Percentiles rank a stretch among this genome's conserved stretches.
Evolutionary conservation across 169 alveolate genomes (phyloP).

Genomic region (Plasmodium fragile): DNA sequence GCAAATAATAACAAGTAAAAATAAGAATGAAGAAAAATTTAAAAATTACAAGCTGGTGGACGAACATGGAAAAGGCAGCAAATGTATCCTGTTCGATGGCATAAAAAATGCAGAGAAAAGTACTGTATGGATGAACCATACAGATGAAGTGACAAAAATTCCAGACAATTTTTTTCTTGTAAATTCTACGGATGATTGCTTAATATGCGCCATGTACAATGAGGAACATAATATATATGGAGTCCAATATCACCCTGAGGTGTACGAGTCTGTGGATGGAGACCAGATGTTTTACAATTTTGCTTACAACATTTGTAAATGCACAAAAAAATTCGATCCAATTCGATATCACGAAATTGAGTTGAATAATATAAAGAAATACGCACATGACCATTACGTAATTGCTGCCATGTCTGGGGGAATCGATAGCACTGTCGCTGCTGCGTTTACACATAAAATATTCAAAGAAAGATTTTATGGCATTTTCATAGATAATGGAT

Average conservation of each 20-base stretch:
- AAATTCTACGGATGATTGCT: constrained; percentile 75
- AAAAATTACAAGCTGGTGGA: constrained; percentile 33
- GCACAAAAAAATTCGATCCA: constrained; percentile 75
- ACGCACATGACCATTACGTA: constrained; percentile 76
- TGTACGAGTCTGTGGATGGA: constrained; percentile 78
- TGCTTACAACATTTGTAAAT: constrained; percentile 81
- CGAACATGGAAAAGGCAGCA: neutral
- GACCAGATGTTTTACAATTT: constrained; percentile 79
- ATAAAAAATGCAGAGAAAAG: constrained; percentile 19
- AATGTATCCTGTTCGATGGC: constrained; percentile 70
- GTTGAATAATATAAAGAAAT: constrained; percentile 77
- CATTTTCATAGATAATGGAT: constrained; percentile 84
- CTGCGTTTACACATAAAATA: constrained; percentile 83
- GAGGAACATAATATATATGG: constrained; percentile 72
- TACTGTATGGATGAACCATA: constrained; percentile 79
- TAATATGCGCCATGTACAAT: constrained; percentile 75
- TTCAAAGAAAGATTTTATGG: constrained; percentile 85
- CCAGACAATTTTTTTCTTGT: constrained; percentile 80
- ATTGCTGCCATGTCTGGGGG: constrained; percentile 89
- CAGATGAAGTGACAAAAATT: constrained; percentile 74
- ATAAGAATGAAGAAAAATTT: constrained; percentile 10
- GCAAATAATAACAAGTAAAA: constrained; percentile 52
- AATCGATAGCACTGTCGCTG: constrained; percentile 86
- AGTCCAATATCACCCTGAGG: constrained; percentile 86
- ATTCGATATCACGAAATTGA: constrained; percentile 75